A percentile compares a stretch with the other conserved stretches of the same genome.
These are phyloP conservation scores for Pseudotsuga menziesii DNA, from an alignment of 75 land plant species.

Conservation along the genomic window DNA sequence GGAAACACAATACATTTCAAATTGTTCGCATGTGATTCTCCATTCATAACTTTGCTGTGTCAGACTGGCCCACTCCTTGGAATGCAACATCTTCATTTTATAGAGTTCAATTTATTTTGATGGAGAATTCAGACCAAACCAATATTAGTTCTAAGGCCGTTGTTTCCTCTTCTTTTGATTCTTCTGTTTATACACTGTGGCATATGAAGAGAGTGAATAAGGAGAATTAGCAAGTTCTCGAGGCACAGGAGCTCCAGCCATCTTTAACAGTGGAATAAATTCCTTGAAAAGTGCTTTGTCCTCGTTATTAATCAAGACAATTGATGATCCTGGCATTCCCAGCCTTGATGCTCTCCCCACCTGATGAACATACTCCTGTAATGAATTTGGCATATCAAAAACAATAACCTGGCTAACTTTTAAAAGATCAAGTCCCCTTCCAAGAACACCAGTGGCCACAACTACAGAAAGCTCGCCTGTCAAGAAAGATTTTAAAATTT, in stretches of 20 bases:
- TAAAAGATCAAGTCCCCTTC: constrained; percentile 75
- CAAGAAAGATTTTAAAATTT: constrained; percentile 56
- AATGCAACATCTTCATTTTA: no score
- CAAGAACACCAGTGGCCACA: constrained; percentile 86
- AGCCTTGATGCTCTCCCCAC: constrained; percentile 88
- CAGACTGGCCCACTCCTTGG: no score
- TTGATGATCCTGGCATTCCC: constrained; percentile 73
- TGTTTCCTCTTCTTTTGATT: constrained; percentile 39
- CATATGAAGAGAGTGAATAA: constrained; percentile 31
- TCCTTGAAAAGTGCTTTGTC: constrained; percentile 65
- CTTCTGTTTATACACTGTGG: constrained; percentile 24
- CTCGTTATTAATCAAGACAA: constrained; percentile 83
- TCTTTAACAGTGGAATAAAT: constrained; percentile 45
- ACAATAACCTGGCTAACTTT: constrained; percentile 75
- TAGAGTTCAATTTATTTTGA: no score
- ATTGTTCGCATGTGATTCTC: no score
- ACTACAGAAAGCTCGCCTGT: constrained; percentile 62
- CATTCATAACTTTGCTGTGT: no score
- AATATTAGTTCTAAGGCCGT: no score
- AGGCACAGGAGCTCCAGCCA: constrained; percentile 63
- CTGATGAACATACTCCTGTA: constrained; percentile 85
- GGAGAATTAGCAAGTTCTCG: constrained; percentile 64
- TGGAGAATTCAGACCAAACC: no score
- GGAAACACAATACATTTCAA: no score
- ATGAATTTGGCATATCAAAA: constrained; percentile 85